Percentiles rank a stretch among this genome's conserved stretches.
Conservation (phyloP, 495 filamentous ascomycete genomes). For the Neurospora pannonica region DNA sequence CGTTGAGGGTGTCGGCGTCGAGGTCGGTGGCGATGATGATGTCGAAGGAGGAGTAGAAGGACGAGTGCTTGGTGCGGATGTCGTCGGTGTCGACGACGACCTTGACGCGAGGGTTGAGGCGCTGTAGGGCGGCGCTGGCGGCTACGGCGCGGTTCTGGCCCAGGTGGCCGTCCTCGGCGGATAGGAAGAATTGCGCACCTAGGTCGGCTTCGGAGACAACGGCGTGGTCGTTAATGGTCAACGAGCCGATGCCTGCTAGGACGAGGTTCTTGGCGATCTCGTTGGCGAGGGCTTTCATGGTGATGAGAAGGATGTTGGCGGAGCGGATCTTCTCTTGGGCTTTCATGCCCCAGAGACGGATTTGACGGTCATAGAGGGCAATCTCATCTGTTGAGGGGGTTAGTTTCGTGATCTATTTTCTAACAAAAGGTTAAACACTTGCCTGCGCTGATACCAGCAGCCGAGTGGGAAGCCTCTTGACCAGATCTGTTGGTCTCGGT, state of each 20-base stretch:
- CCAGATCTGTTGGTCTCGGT: slow-evolving; percentile 7
- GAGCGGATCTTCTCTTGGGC: slow-evolving; percentile 84
- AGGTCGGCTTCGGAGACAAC: slow-evolving; percentile 71
- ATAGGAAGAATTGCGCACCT: slow-evolving; percentile 80
- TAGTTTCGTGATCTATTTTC: neutral
- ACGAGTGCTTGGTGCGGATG: slow-evolving; percentile 52
- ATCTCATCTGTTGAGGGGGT: slow-evolving; percentile 64
- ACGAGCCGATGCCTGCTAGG: slow-evolving; percentile 80
- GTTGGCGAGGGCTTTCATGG: slow-evolving; percentile 80
- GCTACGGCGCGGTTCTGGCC: slow-evolving; percentile 82
- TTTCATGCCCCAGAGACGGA: slow-evolving; percentile 95
- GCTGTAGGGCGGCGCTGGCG: slow-evolving; percentile 65
- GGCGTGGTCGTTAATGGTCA: slow-evolving; percentile 82
- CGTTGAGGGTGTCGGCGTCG: slow-evolving; percentile 57
- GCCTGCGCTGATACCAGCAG: slow-evolving; percentile 24
- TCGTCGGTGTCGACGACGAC: slow-evolving; percentile 59
- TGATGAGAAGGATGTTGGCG: slow-evolving; percentile 84
- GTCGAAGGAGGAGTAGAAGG: slow-evolving; percentile 71
- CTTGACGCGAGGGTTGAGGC: slow-evolving; percentile 83
- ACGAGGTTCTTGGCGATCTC: slow-evolving; percentile 98
- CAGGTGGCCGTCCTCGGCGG: slow-evolving; percentile 51
- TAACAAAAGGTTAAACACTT: neutral
- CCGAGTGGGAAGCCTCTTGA: slow-evolving; percentile 4
- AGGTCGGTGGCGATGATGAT: slow-evolving; percentile 88
- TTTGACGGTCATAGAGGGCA: slow-evolving; percentile 94